These are phyloP conservation scores for Apium graveolens DNA, from an alignment of 129 eudicot genomes.

Conservation along the genomic window DNA sequence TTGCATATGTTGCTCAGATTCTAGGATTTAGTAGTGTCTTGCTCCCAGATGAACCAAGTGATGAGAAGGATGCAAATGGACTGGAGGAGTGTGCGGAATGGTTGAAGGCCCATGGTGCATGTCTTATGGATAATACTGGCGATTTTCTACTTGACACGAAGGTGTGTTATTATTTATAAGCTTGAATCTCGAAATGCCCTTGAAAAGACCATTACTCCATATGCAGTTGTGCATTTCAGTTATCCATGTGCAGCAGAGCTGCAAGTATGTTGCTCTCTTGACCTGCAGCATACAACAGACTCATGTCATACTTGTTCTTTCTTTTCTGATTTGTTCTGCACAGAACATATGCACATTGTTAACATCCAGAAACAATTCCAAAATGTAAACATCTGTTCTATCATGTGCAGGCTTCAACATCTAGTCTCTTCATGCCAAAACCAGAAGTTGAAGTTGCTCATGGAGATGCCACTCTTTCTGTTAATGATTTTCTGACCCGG, in stretches of 20 bases:
- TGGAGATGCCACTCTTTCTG: slow-evolving; percentile 94
- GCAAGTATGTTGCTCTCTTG: not conserved
- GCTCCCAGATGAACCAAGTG: slow-evolving; percentile 33
- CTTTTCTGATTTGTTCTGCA: not conserved
- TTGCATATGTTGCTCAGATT: slow-evolving; percentile 59
- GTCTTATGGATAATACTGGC: slow-evolving; percentile 49
- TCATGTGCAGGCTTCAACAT: slow-evolving; percentile 51
- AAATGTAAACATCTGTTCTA: not conserved
- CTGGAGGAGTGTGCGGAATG: slow-evolving; percentile 82
- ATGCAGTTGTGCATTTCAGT: not conserved
- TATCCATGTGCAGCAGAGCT: not conserved
- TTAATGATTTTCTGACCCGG: slow-evolving; percentile 82
- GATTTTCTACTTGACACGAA: slow-evolving; percentile 74
- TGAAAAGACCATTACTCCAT: not conserved
- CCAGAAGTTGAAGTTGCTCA: slow-evolving; percentile 92
- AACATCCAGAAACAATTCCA: not conserved
- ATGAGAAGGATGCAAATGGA: slow-evolving; percentile 46
- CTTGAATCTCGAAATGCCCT: not conserved
- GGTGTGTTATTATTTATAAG: slow-evolving; percentile 37
- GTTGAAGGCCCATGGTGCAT: slow-evolving; percentile 95
- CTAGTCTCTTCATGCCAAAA: slow-evolving; percentile 72
- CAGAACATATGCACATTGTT: not conserved
- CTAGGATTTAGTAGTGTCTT: slow-evolving; percentile 52
- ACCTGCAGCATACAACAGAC: not conserved
- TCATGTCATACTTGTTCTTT: not conserved